Base-by-base conservation (phyloP, 2,329 filamentous ascomycete genomes). In the Aspergillus sp. region DNA sequence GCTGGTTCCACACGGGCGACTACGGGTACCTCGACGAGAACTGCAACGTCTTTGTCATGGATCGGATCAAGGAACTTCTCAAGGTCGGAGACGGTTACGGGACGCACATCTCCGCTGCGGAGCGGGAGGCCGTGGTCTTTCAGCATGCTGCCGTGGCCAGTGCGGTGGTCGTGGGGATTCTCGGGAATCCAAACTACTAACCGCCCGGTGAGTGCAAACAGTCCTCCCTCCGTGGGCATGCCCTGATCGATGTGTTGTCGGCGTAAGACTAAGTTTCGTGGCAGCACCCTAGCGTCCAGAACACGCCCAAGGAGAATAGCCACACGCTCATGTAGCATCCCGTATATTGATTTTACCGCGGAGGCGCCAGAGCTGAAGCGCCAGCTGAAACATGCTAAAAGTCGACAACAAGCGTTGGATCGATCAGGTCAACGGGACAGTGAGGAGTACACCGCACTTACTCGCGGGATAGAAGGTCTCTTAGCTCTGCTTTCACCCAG, bases 81-180 rank as follows among this genome's bases (percentile, higher is more conserved):
- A 71, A 71, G 52, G 69, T 72, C 30, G 61, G 60, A 2, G 61
- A 52, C 17, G 72, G 72, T 24, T 70, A 73, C 46, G 69, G 72
- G 10, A 67, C 68, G 10, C 70, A 60, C 43, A 48, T 60, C 33
- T 60, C 58, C 2, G 50, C 69, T 1, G 64, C 67, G 4, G 69
- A 73, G 49, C 55, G 72, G 4, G 71, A 73, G 53, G 62, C 59
- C 9, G 62, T 71, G 4, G 52, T 73, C 1, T 60, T 71, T 11
- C 43, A 53, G 30, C 67, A 69, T 54, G 60, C 61, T 2, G 30
- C 54, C 7, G 63, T 73, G 26, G 51, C 65, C 1, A 68, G 69
- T 22, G 65, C 59, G 0, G 68, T 66, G 8, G 70, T 73, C 8
- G 66, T 71, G 16, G 70, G 24, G 4, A 20, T 44, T 44, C 41